Evolutionary conservation across 345 rosid species (phyloP).

Genomic region (Sisymbrium irio): DNA sequence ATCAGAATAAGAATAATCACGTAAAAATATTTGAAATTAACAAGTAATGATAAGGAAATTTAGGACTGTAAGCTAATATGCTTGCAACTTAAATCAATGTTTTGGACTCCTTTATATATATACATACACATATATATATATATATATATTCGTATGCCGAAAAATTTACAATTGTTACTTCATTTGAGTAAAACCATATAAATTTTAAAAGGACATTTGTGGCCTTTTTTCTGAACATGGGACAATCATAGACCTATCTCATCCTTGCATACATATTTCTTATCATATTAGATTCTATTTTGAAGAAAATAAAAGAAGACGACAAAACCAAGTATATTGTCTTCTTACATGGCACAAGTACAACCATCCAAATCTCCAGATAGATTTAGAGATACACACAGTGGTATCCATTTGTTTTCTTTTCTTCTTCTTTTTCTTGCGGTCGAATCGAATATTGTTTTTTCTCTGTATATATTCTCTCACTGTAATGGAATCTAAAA

Average conservation of each 20-base stretch:
- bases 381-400: conserved; percentile 3
- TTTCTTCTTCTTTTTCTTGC: neutral
- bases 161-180: neutral
- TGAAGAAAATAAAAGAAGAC: conserved; percentile 9
- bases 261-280: neutral
- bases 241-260: neutral
- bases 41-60: neutral
- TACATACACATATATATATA: too few relatives aligned
- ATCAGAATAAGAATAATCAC: neutral
- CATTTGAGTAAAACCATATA: neutral
- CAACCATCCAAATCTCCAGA: conserved; percentile 23
- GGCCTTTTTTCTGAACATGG: neutral
- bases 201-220: neutral
- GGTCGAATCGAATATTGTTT: neutral
- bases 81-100: neutral
- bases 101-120: too few relatives aligned
- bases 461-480: neutral
- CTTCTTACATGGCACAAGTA: conserved; percentile 31
- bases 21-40: neutral
- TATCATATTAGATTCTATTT: conserved; percentile 14
- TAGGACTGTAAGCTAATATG: neutral
- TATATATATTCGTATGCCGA: too few relatives aligned
- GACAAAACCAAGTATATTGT: conserved; percentile 25
- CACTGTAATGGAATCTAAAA: conserved; percentile 8
- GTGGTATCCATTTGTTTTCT: neutral